Base-by-base conservation (phyloP, 208 protist genomes). In the Lotmaria passim region DNA sequence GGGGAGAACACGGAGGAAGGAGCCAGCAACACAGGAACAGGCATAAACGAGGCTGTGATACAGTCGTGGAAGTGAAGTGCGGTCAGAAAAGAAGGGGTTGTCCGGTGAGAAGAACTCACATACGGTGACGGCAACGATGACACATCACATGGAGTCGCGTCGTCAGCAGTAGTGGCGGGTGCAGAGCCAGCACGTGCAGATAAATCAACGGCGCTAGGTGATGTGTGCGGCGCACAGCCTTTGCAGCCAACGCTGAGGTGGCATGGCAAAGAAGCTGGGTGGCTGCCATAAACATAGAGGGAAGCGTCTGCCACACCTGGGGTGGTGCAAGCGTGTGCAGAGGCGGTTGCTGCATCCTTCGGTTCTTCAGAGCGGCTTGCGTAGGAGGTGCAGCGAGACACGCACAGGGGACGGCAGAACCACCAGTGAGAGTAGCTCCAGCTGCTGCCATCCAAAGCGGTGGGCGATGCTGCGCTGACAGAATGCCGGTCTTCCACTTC, bases 351-450 rank as follows among this genome's bases (percentile, higher is more conserved):
- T 59, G 15, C 24, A 15, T 19, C 2, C 6, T 28, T 3, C 3
- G 53, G 1, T 44, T 15, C 50, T 2, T 38, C 30, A 17, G 2
- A 5, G 19, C 15, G 19, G 38, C 3, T 8, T 5, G 34, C 4
- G 34, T 2, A 2, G 24, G 24, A 19, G 24, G 31, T 7, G 3
- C 21, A 30, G 43, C 31, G 52, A 10, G 39, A 56, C 28, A 59
- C 21, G 14, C 43, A 44, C 38, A 64, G 39, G 43, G 58, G 48
- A n/a, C 58, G 58, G 24, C 51, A 38, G 12, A 65, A 47, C 57
- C 69, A 75, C 57, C 69, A 75, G 31, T 57, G 51, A 11, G 57
- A 64, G 48, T 51, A 28, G 26, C 28, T 23, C 57, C 57, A 73
- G 51, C 57, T 64, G 48, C 23, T 43, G 21, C 38, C 7, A 5